Base-by-base conservation (phyloP, 2,329 filamentous ascomycete genomes). In the Hypoxylon sp. region DNA sequence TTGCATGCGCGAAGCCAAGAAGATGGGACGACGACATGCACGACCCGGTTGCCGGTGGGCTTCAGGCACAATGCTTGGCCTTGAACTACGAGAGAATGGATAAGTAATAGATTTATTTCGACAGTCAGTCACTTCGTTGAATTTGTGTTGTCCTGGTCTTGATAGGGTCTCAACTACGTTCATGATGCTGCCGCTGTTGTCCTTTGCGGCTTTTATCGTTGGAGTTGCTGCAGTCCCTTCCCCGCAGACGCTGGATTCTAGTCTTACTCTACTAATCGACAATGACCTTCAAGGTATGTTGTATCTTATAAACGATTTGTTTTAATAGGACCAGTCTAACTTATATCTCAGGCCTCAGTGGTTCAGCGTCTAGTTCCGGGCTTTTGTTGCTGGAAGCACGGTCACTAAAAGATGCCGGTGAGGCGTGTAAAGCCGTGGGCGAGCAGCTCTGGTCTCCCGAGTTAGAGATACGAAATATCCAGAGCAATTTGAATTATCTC, bases 271-370 rank as follows among this genome's bases (percentile, higher is more conserved):
- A 25, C 63, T 82, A 25, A 75, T 80, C 48, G 77, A 81, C 65
- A 83, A 82, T 72, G 80, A 83, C 55, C 77, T 83, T 34, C 76
- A 78, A 74, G 81, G 80, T 79, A 68, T 41, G 70, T 55, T 14
- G 1, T 5, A 50, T 17, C 13, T 17, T 25, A 2, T 5, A 30
- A 10, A 14, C 32, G 7, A 6, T 13, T 11, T 41, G n/a, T 11
- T 6, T 3, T 14, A 5, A 30, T 5, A 30, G 17, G 11, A 23
- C 9, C 48, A 2, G 23, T 50, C 52, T 63, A 56, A 63, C 46
- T 23, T 28, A 17, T 9, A 25, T 2, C 3, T 3, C 55, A 83
- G 81, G 80, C n/a, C 28, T 69, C 14, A 63, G 48, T 30, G 80
- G 78, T 38, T 73, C 78, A 3, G 68, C 72, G 7, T 75, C 78